Evolutionary conservation across 306 rosid species (phyloP), one percentile per base, ranked within the genome.

Genomic region (Citrullus amarus): DNA sequence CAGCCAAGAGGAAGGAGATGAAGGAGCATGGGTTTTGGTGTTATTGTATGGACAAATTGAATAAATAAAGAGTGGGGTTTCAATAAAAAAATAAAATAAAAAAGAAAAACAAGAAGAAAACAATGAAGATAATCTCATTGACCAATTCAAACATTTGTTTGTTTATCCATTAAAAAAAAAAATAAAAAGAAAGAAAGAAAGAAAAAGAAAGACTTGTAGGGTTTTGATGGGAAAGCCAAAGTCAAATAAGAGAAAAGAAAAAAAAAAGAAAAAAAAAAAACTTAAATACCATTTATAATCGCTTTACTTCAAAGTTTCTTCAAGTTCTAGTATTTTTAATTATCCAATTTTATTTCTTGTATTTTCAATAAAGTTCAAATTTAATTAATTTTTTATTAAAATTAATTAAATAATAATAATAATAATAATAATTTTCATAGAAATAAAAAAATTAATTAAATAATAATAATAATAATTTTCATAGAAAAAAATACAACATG

Each of bases 111-210:
- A 36, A 62, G 68, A 62, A 62, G 68, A 62, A 62, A 62, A 62
- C 9, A 67, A 39, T 16, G 51, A 67, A 67, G 73, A 67, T 67
- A 67, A 67, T 67, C 51, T 39, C 51, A 67, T 67, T 36, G 73
- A 67, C 73, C 51, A 67, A 39, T 67, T 67, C 73, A 39, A 67
- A 65, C 15, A 18, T 67, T 67, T 66, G 50, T 66, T 60, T 63
- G 44, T 63, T 63, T 34, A 41, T 38, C 53, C 73, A 67, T 36
- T 67, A 17, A 8, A 25, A 25, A 25, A 25, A 36, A 65, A 34
- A 34, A 46, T 46, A 1, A 48, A 12, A 1, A 25, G 28, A 25
- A 25, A 51, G 13, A 15, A 51, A 5, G 7, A 36, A 38, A 66
- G 7, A 62, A 59, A 11, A 28, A 60, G 3, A 57, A 62, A 34